A percentile compares a stretch with the other conserved stretches of the same genome.
Evolutionary conservation across 306 rosid species (phyloP).

Genomic region (Vigna reflexopilosa): DNA sequence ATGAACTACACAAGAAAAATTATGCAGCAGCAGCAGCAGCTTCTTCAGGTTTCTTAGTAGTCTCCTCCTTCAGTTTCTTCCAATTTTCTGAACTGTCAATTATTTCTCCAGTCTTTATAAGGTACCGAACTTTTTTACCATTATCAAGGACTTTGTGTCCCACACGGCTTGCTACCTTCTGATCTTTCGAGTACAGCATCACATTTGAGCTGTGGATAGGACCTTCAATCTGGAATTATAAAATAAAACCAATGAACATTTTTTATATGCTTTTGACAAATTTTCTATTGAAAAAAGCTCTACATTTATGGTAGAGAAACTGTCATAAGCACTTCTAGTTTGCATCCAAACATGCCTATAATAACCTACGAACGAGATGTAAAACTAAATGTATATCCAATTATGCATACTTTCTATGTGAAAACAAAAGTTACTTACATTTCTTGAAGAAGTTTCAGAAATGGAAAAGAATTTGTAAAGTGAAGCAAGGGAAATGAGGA

Average conservation of each 20-base stretch:
- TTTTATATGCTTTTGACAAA: no score
- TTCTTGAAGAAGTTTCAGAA: conserved; percentile 25
- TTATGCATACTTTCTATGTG: conserved; percentile 10
- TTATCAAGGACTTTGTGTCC: conserved; percentile 88
- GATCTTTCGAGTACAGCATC: conserved; percentile 93
- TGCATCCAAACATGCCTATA: not conserved
- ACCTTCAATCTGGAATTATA: conserved; percentile 72
- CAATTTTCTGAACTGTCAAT: conserved; percentile 74
- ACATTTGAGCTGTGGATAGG: conserved; percentile 96
- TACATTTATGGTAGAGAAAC: no score
- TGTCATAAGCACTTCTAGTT: no score
- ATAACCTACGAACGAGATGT: conserved; percentile 1
- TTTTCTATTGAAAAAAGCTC: no score
- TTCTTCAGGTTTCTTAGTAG: conserved; percentile 65
- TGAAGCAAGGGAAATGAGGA: conserved; percentile 42
- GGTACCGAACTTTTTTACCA: conserved; percentile 82
- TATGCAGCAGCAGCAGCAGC: conserved; percentile 60
- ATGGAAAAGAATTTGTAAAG: conserved; percentile 21
- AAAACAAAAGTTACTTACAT: not conserved
- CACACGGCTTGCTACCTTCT: conserved; percentile 89
- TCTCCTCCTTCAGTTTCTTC: conserved; percentile 85
- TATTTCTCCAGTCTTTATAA: conserved; percentile 90
- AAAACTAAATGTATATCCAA: not conserved
- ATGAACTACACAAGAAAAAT: conserved; percentile 40
- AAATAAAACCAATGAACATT: not conserved